These are phyloP conservation scores for Uronychia binucleata DNA, from an alignment of 73 alveolate species.

Conservation along the genomic window DNA sequence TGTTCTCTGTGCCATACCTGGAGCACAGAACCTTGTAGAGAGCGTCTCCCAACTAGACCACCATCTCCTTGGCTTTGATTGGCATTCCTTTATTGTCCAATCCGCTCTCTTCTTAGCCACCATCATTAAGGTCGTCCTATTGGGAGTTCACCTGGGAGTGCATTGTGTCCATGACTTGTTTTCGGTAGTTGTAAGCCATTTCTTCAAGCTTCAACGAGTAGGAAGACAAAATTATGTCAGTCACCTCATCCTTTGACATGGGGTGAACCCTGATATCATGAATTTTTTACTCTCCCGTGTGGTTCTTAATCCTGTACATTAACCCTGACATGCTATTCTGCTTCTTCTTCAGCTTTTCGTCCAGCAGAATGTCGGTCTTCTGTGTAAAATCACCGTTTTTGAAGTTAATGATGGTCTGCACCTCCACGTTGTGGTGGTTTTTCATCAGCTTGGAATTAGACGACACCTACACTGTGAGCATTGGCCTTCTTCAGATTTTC, in stretches of 20 bases:
- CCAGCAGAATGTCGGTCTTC: not conserved
- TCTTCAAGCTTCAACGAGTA: not conserved
- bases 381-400: not conserved
- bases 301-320: not conserved
- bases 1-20: not conserved
- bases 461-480: not conserved
- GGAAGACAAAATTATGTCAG: not conserved
- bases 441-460: not conserved
- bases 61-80: no score
- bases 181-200: no score
- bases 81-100: no score
- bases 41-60: not conserved
- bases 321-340: not conserved
- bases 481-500: not conserved
- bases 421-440: not conserved
- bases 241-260: not conserved
- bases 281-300: not conserved
- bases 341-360: not conserved
- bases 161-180: no score
- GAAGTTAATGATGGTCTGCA: not conserved
- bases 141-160: no score
- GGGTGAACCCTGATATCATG: not conserved
- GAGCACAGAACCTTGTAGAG: not conserved
- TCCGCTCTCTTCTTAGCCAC: no score
- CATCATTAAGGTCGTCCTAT: no score